Base-by-base conservation (phyloP, 345 rosid species). In the Erodium maritimum region DNA sequence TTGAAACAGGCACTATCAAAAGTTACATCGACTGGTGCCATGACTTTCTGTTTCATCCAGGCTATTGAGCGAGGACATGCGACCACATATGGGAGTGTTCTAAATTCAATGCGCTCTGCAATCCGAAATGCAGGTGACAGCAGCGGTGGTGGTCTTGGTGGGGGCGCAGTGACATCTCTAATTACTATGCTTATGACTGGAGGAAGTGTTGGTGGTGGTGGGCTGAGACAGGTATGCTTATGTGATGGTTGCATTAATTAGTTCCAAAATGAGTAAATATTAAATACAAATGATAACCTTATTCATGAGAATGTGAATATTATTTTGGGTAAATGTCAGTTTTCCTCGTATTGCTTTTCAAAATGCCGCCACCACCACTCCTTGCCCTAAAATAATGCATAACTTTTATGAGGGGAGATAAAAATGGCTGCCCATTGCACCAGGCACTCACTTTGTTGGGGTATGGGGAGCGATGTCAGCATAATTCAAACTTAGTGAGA, bases 21-120 rank as follows among this genome's bases (percentile, higher is more conserved):
- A 77, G 74, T 88, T 61, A 85, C 95, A 9, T 86, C 88, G 3
- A 88, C 95, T 0, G 90, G 96, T 59, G 96, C 96, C 57, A 86
- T 88, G 97, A 86, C 96, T 16, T 86, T 70, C 76, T 85, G 88
- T 69, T 88, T 88, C 67, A 91, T 91, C 64, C 88, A 82, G 81
- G 97, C 95, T 0, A 78, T 88, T 60, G 90, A 91, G 66, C 79
- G 67, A 17, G 72, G 90, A 37, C 80, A 84, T 21, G 88, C 71
- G 16, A 18, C 74, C 23, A 84, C 97, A 21, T 88, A 91, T 46
- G 95, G 91, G 54, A 86, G 78, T 76, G 69, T 91, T 25, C 86
- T 84, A 23, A 80, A 63, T 62, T 67, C 91, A 23, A 84, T 86
- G 90, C 96, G 95, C 21, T 19, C 71, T 16, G 69, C 88, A 3